Evolutionary conservation across 192 early-diverging fungal species (phyloP).

Genomic region (Spizellomyces punctatus): DNA sequence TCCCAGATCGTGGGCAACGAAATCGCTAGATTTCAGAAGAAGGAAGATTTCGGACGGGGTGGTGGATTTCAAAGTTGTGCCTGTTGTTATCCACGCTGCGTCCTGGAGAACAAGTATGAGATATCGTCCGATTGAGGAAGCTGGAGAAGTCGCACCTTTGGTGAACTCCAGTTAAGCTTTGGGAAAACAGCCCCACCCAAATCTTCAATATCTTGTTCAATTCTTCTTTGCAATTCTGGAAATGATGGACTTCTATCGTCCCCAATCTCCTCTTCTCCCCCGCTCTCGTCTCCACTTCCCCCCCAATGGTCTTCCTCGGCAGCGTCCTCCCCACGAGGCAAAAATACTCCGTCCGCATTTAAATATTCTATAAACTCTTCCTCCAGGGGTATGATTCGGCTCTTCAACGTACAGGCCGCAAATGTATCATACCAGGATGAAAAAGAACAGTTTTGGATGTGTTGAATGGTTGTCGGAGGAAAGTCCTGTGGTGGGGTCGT

Average conservation of each 20-base stretch:
- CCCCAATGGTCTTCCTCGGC: slow-evolving; percentile 20
- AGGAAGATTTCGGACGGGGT: slow-evolving; percentile 79
- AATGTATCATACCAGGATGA: slow-evolving; percentile 80
- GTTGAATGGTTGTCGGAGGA: slow-evolving; percentile 60
- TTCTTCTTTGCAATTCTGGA: slow-evolving; percentile 63
- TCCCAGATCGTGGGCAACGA: slow-evolving; percentile 80
- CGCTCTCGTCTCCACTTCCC: slow-evolving; percentile 32
- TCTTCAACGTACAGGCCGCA: slow-evolving; percentile 66
- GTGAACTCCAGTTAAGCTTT: slow-evolving; percentile 95
- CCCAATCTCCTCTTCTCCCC: slow-evolving; percentile 43
- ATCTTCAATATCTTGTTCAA: slow-evolving; percentile 66
- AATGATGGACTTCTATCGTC: slow-evolving; percentile 59
- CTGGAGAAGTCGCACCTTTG: slow-evolving; percentile 54
- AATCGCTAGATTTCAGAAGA: slow-evolving; percentile 91
- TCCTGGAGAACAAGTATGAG: slow-evolving; percentile 49
- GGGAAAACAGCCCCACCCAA: slow-evolving; percentile 87
- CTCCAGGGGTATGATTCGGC: slow-evolving; percentile 72
- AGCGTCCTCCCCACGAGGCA: slow-evolving; percentile 69
- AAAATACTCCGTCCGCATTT: slow-evolving; percentile 78
- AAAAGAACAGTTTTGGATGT: slow-evolving; percentile 75
- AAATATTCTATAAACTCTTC: slow-evolving; percentile 84
- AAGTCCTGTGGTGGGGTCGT: slow-evolving; percentile 29
- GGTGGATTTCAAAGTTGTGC: slow-evolving; percentile 76
- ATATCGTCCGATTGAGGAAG: not conserved
- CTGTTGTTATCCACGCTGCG: slow-evolving; percentile 87